Evolutionary conservation across 2,329 filamentous ascomycete species (phyloP), one percentile per base, ranked within the genome.

Genomic region (Aspergillus texensis): DNA sequence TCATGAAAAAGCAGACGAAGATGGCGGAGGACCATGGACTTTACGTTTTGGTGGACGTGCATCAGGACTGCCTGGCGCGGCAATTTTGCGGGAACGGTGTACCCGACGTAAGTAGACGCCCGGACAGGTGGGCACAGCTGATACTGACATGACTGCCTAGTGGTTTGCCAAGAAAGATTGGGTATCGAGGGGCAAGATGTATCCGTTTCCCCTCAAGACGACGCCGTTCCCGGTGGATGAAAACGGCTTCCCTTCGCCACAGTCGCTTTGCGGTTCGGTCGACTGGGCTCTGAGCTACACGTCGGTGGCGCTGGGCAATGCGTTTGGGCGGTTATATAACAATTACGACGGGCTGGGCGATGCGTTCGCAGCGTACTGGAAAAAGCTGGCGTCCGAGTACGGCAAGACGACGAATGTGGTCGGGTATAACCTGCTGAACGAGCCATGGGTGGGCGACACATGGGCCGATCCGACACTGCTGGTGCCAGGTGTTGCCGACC

Each of bases 311-410:
- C 19, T 64, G 8, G 56, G 57, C 34, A 66, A 66, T 58, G 64
- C 64, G 24, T 66, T 66, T 61, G 64, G 64, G 12, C 59, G 64
- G n/a, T 28, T 66, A 48, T 66, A 64, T 48, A 66, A 66, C 57
- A 64, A 66, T 48, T 61, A 66, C 34, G 60, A 64, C 57, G 62
- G 62, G 14, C 50, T 66, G 41, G 62, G 64, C 11, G 62, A 66
- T 66, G 59, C 62, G 10, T 66, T 66, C 30, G 62, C 64, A 26
- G 57, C 57, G 12, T 66, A 64, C 54, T 66, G 64, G 64, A 66
- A 64, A 50, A 60, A 56, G 36, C 60, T 66, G 30, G 64, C 64
- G 4, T 66, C 60, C 6, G 53, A 56, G 24, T 66, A 66, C 58
- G 57, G 8, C 12, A 24, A 46, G 39, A 58, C 61, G 28, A 19